Conservation (phyloP, 2,329 filamentous ascomycete genomes). For the Talaromyces rugulosus region DNA sequence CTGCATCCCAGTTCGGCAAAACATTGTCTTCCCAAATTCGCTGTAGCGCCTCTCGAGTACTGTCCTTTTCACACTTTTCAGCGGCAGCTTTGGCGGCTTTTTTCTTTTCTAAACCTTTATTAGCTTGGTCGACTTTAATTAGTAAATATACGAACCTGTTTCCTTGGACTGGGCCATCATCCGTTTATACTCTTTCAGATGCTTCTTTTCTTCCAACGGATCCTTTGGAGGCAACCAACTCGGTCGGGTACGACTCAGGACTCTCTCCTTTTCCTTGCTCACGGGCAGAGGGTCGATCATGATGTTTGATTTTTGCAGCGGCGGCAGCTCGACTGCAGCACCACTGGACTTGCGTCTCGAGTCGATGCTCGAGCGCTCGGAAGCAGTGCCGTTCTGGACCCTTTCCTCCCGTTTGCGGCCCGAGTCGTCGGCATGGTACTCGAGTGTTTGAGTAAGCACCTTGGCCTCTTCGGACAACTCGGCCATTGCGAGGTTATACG, state of each 20-base stretch:
- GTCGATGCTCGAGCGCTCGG: constrained; percentile 34
- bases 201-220: constrained; percentile 83
- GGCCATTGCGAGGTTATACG: constrained; percentile 55
- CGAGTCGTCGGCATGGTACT: constrained; percentile 52
- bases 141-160: constrained; percentile 40
- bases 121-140: not conserved
- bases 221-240: constrained; percentile 67
- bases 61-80: constrained; percentile 46
- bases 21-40: constrained; percentile 61
- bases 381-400: constrained; percentile 41
- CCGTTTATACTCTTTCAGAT: constrained; percentile 67
- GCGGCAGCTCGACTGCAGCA: constrained; percentile 50
- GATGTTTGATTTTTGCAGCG: constrained; percentile 58
- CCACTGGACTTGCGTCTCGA: constrained; percentile 31
- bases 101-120: constrained; percentile 42
- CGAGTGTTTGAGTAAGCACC: constrained; percentile 56
- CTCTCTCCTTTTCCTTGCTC: constrained; percentile 63
- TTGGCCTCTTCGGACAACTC: constrained; percentile 58
- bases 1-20: constrained; percentile 55
- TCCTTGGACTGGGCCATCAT: constrained; percentile 63
- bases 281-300: constrained; percentile 64
- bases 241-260: constrained; percentile 62
- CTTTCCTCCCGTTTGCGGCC: constrained; percentile 43
- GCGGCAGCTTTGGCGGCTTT: constrained; percentile 46
- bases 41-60: constrained; percentile 50